phyloP scores from a whole-genome alignment of 1,139 yeast species.

The Taphrina sp. region DNA sequence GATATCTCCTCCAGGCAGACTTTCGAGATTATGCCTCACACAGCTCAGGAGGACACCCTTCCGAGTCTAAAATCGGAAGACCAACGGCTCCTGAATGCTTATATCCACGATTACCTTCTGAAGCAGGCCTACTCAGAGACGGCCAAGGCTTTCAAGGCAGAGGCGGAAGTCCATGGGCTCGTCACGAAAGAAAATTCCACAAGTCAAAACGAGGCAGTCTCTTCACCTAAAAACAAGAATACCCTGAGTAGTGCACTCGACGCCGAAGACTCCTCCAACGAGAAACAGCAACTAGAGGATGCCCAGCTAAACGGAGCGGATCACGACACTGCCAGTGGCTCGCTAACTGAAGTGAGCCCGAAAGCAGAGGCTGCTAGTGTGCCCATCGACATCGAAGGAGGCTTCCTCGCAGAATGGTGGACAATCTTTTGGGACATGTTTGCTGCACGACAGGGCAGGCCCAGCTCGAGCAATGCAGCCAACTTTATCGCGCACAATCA shows the following conservation, averaged over 20 bases:
- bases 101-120: slow-evolving; percentile 78
- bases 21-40: slow-evolving; percentile 9
- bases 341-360: neutral
- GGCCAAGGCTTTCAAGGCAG: slow-evolving; percentile 69
- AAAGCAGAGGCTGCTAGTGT: slow-evolving; percentile 34
- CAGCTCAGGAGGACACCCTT: slow-evolving; percentile 1
- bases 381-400: slow-evolving; percentile 68
- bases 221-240: neutral
- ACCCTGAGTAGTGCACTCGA: slow-evolving; percentile 11
- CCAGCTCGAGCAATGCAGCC: slow-evolving; percentile 60
- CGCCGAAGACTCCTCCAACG: neutral
- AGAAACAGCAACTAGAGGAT: neutral
- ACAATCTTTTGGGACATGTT: slow-evolving; percentile 92
- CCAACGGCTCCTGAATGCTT: slow-evolving; percentile 64
- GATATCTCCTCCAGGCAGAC: too few species aligned
- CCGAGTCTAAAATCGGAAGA: slow-evolving; percentile 16
- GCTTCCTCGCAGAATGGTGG: slow-evolving; percentile 94
- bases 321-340: neutral
- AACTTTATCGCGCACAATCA: slow-evolving; percentile 60
- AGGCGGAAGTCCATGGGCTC: slow-evolving; percentile 59
- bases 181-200: too few species aligned
- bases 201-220: slow-evolving; percentile 5
- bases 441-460: slow-evolving; percentile 70
- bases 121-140: slow-evolving; percentile 71
- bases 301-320: neutral